Evolutionary conservation across 306 rosid species (phyloP).

Genomic region (Rosa multiflora): DNA sequence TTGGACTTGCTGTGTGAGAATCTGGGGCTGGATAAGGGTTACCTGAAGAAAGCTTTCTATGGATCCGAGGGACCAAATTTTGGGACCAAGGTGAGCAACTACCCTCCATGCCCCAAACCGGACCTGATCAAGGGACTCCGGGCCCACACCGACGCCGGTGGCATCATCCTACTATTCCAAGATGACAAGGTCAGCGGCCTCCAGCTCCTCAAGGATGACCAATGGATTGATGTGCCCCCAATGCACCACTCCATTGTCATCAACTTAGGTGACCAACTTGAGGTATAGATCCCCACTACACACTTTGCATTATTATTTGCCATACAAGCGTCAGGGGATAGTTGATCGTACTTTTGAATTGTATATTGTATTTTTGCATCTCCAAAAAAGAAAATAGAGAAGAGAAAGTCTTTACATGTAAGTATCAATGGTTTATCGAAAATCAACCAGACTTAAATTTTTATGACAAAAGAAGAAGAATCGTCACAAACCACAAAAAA

Average conservation of each 20-base stretch:
- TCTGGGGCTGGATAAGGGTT: slow-evolving; percentile 86
- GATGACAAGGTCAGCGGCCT: slow-evolving; percentile 95
- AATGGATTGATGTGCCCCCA: slow-evolving; percentile 94
- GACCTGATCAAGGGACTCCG: slow-evolving; percentile 90
- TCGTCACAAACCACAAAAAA: too few species aligned
- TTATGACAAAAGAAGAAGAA: too few species aligned
- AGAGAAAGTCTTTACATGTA: not conserved
- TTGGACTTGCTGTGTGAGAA: slow-evolving; percentile 86
- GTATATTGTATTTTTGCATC: not conserved
- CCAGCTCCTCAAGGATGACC: slow-evolving; percentile 85
- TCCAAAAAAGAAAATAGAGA: not conserved
- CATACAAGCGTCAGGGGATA: not conserved
- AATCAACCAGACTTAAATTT: too few species aligned
- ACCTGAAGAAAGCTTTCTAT: slow-evolving; percentile 67
- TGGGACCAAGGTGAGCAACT: slow-evolving; percentile 92
- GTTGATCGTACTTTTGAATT: not conserved
- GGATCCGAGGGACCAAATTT: slow-evolving; percentile 90
- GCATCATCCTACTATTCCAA: slow-evolving; percentile 90
- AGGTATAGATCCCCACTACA: slow-evolving; percentile 43
- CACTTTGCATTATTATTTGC: not conserved
- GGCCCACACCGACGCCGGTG: slow-evolving; percentile 98
- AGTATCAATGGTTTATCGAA: too few species aligned
- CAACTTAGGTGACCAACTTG: slow-evolving; percentile 98
- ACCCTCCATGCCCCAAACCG: slow-evolving; percentile 95
- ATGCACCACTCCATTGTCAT: slow-evolving; percentile 93